Percentiles rank a stretch among this genome's conserved stretches.
phyloP scores from a whole-genome alignment of 352 stramenopile genomes.

The Pythium rishiriense region DNA sequence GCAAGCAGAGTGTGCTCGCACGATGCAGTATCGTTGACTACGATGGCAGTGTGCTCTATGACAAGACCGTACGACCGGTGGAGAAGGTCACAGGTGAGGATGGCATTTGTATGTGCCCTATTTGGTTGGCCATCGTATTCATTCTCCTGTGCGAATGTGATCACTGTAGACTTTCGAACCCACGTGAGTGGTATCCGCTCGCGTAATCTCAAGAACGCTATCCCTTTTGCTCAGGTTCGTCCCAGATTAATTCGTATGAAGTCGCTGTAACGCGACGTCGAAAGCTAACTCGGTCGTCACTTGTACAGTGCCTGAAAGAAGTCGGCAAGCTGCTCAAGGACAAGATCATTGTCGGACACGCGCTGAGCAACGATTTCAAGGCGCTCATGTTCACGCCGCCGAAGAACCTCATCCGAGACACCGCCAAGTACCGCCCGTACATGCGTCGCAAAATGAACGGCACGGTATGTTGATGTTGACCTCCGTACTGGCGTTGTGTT shows the following conservation, averaged over 20 bases:
- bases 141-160: neutral
- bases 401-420: conserved; percentile 80
- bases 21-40: conserved; percentile 90
- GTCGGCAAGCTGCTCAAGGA: conserved; percentile 78
- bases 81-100: conserved; percentile 75
- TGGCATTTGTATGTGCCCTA: neutral
- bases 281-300: neutral
- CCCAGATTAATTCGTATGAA: neutral
- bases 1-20: conserved; percentile 77
- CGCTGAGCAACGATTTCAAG: conserved; percentile 87
- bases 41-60: conserved; percentile 80
- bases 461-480: conserved; percentile 41
- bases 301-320: conserved; percentile 68
- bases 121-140: neutral
- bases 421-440: conserved; percentile 81
- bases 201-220: conserved; percentile 65
- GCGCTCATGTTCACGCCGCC: conserved; percentile 84
- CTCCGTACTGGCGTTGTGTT: neutral
- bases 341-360: conserved; percentile 84
- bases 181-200: conserved; percentile 85
- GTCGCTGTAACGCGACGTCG: neutral
- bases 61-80: conserved; percentile 79
- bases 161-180: conserved; percentile 81
- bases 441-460: conserved; percentile 86
- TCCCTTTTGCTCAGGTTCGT: conserved; percentile 63